Evolutionary conservation across 225 moss, liverwort and hornwort species (phyloP), one percentile per base, ranked within the genome.

Genomic region (Antitrichia curtipendula): DNA sequence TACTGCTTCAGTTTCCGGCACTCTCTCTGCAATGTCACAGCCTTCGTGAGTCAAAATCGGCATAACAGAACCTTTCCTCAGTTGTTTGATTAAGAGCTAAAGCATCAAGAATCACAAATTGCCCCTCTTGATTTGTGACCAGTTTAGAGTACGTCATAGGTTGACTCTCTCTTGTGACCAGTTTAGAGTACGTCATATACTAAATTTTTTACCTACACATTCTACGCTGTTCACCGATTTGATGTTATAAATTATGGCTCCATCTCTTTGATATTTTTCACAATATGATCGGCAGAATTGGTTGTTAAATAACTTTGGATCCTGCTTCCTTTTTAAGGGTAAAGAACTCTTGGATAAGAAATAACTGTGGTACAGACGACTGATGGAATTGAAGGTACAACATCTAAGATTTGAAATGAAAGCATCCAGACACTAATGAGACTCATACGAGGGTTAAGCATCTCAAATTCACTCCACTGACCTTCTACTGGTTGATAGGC

Each of bases 401-500:
- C 66, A 45, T 64, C 27, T 50, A 81, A 45, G 45, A 68, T 74
- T 31, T 58, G 43, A 61, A 47, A 77, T 32, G 19, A 58, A 66
- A 84, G 81, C 61, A 45, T 84, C 65, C 56, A 53, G 75, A 76
- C 59, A 85, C 78, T 63, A 49, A 52, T 56, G 77, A 78, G 62
- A 77, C 29, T 64, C 45, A 61, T 79, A 56, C 69, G 65, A 84
- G 22, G 41, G 47, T 40, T 12, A 36, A 80, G 70, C 79, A 71
- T 80, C 36, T 47, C 58, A 31, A 81, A 52, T 58, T 63, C 75
- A 72, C 73, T 69, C 38, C 68, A 89, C 93, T 87, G 75, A 94
- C 94, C 94, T 87, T 64, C 83, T 85, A 76, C 28, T 70, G 88
- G 82, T 81, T 82, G 86, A 59, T 78, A 86, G 70, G 89, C 61